Conservation (phyloP, 192 early-diverging fungal genomes). For the Backusella australiensis region DNA sequence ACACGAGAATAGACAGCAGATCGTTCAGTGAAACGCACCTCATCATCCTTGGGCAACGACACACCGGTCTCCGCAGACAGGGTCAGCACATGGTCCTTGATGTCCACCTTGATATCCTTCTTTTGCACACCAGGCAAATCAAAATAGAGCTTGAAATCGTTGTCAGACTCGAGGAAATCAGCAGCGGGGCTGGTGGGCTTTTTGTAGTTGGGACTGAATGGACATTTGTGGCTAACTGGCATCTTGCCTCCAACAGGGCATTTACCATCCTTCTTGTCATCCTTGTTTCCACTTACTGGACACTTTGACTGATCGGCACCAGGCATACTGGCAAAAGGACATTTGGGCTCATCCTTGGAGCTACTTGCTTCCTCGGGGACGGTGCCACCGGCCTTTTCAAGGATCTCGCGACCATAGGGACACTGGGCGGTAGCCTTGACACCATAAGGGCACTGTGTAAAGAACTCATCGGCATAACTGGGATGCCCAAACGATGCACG, state of each 20-base stretch:
- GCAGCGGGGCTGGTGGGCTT: slow-evolving; percentile 19
- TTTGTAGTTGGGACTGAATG: slow-evolving; percentile 1
- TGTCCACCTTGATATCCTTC: slow-evolving; percentile 51
- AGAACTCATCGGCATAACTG: neutral
- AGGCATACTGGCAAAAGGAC: slow-evolving; percentile 3
- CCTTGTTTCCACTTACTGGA: neutral
- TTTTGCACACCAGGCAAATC: slow-evolving; percentile 59
- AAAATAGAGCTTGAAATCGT: slow-evolving; percentile 42
- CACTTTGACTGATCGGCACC: neutral
- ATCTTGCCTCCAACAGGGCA: neutral
- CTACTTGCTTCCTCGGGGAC: neutral
- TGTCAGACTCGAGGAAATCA: slow-evolving; percentile 50
- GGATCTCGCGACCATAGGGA: neutral
- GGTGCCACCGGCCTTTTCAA: neutral
- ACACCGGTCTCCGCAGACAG: slow-evolving; percentile 44
- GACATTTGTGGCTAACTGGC: neutral
- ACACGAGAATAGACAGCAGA: slow-evolving; percentile 43
- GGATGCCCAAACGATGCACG: neutral
- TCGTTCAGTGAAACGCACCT: slow-evolving; percentile 50
- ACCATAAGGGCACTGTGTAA: neutral
- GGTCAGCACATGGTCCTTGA: slow-evolving; percentile 43
- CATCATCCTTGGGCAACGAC: slow-evolving; percentile 18
- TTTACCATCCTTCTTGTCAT: neutral
- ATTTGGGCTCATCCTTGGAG: neutral
- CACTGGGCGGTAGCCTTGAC: neutral